phyloP scores from a whole-genome alignment of 2,329 filamentous ascomycete genomes.

The Aureobasidium sp. region DNA sequence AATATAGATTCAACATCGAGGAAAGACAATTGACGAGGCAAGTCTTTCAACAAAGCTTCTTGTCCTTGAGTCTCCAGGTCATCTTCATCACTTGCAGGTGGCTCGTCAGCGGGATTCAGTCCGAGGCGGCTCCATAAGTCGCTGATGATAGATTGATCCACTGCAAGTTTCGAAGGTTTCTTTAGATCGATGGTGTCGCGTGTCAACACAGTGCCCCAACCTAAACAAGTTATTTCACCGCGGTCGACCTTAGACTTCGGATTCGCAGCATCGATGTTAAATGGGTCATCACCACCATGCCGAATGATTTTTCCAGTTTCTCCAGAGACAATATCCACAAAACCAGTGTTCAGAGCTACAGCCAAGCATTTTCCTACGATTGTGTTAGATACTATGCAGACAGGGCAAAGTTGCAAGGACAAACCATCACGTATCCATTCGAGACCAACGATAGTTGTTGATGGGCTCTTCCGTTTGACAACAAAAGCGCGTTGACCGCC shows the following conservation, averaged over 20 bases:
- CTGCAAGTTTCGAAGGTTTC: not conserved
- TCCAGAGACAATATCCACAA: constrained; percentile 65
- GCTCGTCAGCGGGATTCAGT: constrained; percentile 15
- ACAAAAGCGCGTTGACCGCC: constrained; percentile 64
- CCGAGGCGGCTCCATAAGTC: constrained; percentile 18
- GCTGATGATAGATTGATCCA: constrained; percentile 15
- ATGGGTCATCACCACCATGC: constrained; percentile 36
- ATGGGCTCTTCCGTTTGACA: constrained; percentile 31
- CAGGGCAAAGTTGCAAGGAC: not conserved
- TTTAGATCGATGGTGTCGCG: not conserved
- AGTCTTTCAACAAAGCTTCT: not conserved
- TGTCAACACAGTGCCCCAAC: constrained; percentile 10
- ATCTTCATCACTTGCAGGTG: not conserved
- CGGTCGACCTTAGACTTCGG: not conserved
- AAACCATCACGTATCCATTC: constrained; percentile 40
- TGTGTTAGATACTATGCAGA: not conserved
- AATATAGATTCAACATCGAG: constrained; percentile 68
- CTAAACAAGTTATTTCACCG: constrained; percentile 10
- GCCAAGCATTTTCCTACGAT: constrained; percentile 43
- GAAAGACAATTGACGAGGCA: constrained; percentile 44
- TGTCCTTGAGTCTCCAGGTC: constrained; percentile 1
- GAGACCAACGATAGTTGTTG: constrained; percentile 28
- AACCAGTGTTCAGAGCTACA: constrained; percentile 74
- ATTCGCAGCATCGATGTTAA: not conserved
- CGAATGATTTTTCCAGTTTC: constrained; percentile 78